Evolutionary conservation across 495 filamentous ascomycete genomes (phyloP), one percentile per base, ranked within the genome.

Genomic region (Darksidea phi): DNA sequence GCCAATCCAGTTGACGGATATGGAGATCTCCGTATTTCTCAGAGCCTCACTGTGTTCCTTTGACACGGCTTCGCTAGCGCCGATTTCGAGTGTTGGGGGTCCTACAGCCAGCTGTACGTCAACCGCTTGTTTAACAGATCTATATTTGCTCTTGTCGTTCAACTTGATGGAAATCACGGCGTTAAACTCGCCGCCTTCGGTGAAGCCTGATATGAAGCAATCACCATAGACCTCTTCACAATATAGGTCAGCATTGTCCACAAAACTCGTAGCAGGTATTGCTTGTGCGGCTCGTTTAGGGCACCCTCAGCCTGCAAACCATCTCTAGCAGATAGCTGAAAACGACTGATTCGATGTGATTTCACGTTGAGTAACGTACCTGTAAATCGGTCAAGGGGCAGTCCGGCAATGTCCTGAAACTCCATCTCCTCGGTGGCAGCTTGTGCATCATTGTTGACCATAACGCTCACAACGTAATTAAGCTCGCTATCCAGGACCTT

Each of bases 141-240:
- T 58, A 25, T 68, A 34, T 28, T 73, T 72, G 32, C 59, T 67
- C 57, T 71, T 74, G 53, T 73, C 72, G 38, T 41, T 63, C 1
- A 72, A 54, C 26, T 71, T 74, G 54, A 74, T 68, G 18, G 68
- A 70, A 36, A 75, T 67, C 15, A 75, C 67, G 5, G 70, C 72
- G 17, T 64, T 71, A 50, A 75, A 74, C 24, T 71, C 70, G 20
- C 72, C 72, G n/a, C 72, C 72, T 48, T 75, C 72, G 15, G 69
- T 62, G 47, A 73, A 75, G 26, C 71, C 72, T 5, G 68, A 70
- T 20, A 75, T 74, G 56, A 73, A 75, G 50, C 66, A 68, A 38
- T 75, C 72, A 15, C 73, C 73, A 15, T 70, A 74, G 11, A 74
- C 67, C 37, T 74, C 69, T n/a, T n/a, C n/a, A n/a, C n/a, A n/a